Base-by-base conservation (phyloP, 805 yeast species). In the Yarrowia bubula region DNA sequence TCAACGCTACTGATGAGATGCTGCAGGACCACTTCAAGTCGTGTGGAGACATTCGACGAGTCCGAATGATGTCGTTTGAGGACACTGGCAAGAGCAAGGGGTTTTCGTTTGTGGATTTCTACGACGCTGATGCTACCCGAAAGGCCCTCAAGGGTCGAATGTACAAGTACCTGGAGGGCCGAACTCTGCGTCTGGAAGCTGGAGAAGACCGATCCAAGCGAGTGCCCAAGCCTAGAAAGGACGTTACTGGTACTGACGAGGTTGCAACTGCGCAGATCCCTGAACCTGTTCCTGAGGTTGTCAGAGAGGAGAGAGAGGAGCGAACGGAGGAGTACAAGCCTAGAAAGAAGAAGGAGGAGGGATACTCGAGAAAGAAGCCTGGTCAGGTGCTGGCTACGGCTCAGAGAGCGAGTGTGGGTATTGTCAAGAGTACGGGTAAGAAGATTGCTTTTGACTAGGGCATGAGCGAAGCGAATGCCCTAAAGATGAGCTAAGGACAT, bases 51-150 rank as follows among this genome's bases (percentile, higher is more conserved):
- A 93, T 96, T 66, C 77, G 80, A 33, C 84, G 84, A 69, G 84
- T 93, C 64, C 84, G 99, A 75, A 93, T 92, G 96, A 98, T 98
- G 3, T 92, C 99, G n/a, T 93, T 93, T 76, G 92, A 95, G 77
- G 99, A 93, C 74, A 79, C 89, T 60, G 98, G 98, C 1, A 93
- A 92, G 74, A 93, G 98, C 80, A 95, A 95, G 76, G 98, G 98
- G 1, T 93, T 93, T 79, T 92, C 97, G 1, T 93, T 95, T 72
- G 79, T 93, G 39, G 98, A 93, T 75, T 93, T 92, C 77, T 83
- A 80, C 68, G 87, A 86, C 69, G 90, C 88, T 68, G 85, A 83
- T 42, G 92, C 95, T 8, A 92, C 97, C 35, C 89, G 95, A 0
- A 80, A 80, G 41, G 98, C 98, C 0, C 79, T 95, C 68, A 85